Evolutionary conservation across 2,329 filamentous ascomycete genomes (phyloP), one percentile per base, ranked within the genome.

Genomic region (Botrytis elliptica): DNA sequence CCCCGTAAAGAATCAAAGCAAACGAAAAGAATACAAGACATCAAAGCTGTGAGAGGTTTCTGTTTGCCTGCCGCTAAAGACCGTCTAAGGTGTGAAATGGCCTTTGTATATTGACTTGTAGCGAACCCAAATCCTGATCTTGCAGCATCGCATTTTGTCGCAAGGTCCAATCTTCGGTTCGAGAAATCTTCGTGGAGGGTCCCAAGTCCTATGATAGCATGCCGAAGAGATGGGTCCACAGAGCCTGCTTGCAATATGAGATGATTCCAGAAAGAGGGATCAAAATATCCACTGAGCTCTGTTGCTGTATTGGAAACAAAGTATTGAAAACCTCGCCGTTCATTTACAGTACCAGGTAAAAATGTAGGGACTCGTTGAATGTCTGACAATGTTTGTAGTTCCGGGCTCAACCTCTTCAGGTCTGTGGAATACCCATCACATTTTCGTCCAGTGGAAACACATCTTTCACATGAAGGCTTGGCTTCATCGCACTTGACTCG

Each of bases 11-110:
- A 79, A 68, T 81, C 79, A 29, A 81, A 80, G 57, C 77, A 78
- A 16, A 79, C 76, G 65, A 80, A 81, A 12, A 81, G 73, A 29
- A 79, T 74, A 66, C 79, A 81, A 5, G 76, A 78, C 78, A 81
- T 78, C 33, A 80, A 70, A 38, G 78, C 77, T 25, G 75, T 77
- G 22, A 79, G 29, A 25, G 78, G 75, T 16, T 74, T 73, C 40
- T 79, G 76, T 46, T 76, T 77, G n/a, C 77, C 76, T 22, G 49
- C 57, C 5, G 75, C 63, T 20, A 81, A 73, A 46, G 76, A 76
- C n/a, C 74, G 71, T 59, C 78, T 73, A 33, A 81, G 67, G 68
- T 78, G 73, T 5, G 73, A 73, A 59, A 81, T 77, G 14, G 80
- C 78, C 71, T 80, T 81, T n/a, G 78, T 74, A 62, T 81, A 80